Evolutionary conservation across 805 yeast genomes (phyloP).

Genomic region (Kuraishia ogatae): DNA sequence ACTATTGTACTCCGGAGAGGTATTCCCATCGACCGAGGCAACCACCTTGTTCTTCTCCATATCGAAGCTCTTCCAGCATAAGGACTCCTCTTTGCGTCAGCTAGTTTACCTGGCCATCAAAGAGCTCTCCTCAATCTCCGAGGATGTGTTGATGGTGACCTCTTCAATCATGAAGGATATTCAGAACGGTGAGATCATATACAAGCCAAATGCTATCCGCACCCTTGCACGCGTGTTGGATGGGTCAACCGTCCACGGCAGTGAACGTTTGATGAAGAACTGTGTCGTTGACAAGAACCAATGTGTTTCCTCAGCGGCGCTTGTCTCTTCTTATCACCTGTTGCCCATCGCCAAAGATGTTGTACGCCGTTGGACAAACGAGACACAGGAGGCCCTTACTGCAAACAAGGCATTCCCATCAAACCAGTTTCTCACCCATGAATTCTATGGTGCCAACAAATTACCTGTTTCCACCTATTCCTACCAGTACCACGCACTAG

Average conservation of each 20-base stretch:
- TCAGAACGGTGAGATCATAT: constrained; percentile 77
- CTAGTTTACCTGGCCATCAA: constrained; percentile 90
- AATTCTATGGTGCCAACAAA: constrained; percentile 44
- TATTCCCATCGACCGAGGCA: constrained; percentile 82
- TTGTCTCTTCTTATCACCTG: constrained; percentile 83
- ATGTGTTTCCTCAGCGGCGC: constrained; percentile 85
- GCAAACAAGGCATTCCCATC: constrained; percentile 47
- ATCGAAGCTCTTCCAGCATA: constrained; percentile 91
- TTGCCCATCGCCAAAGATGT: constrained; percentile 86
- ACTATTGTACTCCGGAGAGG: constrained; percentile 77
- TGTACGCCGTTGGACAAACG: constrained; percentile 89
- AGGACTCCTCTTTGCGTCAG: constrained; percentile 81
- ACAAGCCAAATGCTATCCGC: constrained; percentile 92
- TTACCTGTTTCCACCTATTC: constrained; percentile 66
- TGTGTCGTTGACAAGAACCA: constrained; percentile 90
- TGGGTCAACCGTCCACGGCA: constrained; percentile 82
- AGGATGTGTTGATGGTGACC: constrained; percentile 95
- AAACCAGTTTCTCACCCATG: constrained; percentile 42
- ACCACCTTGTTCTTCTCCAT: constrained; percentile 89
- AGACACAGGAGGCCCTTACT: constrained; percentile 83
- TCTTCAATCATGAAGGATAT: constrained; percentile 97
- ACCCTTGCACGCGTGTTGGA: constrained; percentile 87
- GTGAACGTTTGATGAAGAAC: constrained; percentile 86
- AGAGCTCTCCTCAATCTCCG: constrained; percentile 76
- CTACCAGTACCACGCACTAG: constrained; percentile 94